Evolutionary conservation across 1,284 basidiomycete species (phyloP).

Genomic region (Rhodotorula glutinis): DNA sequence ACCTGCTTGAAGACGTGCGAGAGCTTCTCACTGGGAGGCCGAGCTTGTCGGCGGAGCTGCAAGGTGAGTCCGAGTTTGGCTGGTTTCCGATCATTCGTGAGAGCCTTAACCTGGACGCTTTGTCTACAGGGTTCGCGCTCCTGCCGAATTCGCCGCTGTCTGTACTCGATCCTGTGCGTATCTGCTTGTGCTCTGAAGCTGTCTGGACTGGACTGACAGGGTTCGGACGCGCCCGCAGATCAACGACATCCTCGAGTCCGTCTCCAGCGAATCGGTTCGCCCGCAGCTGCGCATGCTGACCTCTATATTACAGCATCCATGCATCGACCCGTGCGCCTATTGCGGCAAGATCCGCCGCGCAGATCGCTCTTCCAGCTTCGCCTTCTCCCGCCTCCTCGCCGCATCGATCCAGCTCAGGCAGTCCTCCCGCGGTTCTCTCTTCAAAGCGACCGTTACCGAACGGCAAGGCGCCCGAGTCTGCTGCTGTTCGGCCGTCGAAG

Average conservation of each 20-base stretch:
- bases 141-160: conserved; percentile 18
- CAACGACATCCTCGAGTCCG: conserved; percentile 35
- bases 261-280: fast-evolving
- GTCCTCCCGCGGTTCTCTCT: background rate
- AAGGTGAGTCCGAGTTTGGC: conserved; percentile 13
- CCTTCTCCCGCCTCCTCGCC: conserved; percentile 2
- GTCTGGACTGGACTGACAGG: background rate
- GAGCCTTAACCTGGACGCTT: background rate
- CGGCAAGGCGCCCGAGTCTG: background rate
- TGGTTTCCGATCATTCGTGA: background rate
- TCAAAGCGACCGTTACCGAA: conserved; percentile 2
- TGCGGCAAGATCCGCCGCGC: conserved; percentile 2
- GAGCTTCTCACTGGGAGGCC: background rate
- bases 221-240: conserved; percentile 6
- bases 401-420: background rate
- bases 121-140: conserved; percentile 24
- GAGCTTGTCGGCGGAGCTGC: conserved; percentile 15
- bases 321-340: background rate
- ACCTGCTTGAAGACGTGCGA: background rate
- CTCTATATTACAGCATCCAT: conserved; percentile 11
- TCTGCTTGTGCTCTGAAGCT: background rate
- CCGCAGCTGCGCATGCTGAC: background rate
- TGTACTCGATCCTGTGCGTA: conserved; percentile 27
- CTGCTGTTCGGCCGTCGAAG: background rate
- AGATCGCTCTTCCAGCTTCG: background rate